Evolutionary conservation across 805 yeast species (phyloP).

Genomic region (Hanseniaspora clermontiae): DNA sequence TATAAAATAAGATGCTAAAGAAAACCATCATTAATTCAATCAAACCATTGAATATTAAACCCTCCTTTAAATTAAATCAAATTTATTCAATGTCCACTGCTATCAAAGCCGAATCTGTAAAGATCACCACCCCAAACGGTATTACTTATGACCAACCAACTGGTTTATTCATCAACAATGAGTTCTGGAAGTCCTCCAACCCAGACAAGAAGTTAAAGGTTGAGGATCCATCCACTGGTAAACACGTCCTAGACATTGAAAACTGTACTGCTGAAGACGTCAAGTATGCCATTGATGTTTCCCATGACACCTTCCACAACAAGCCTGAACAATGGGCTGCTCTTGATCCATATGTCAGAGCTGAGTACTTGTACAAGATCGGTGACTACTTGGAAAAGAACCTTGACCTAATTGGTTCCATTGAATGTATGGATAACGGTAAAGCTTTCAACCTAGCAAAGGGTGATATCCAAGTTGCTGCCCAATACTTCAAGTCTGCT

Average conservation of each 20-base stretch:
- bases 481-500: constrained; percentile 57
- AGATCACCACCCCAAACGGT: constrained; percentile 54
- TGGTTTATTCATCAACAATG: constrained; percentile 80
- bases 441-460: constrained; percentile 53
- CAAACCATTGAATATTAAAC: background rate
- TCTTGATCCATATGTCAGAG: constrained; percentile 45
- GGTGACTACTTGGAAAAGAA: constrained; percentile 60
- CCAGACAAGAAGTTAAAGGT: constrained; percentile 45
- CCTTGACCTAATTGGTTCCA: constrained; percentile 48
- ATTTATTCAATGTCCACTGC: constrained; percentile 12
- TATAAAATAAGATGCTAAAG: background rate
- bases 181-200: constrained; percentile 44
- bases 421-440: constrained; percentile 70
- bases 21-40: constrained; percentile 1
- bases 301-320: constrained; percentile 11
- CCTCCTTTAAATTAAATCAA: background rate
- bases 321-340: constrained; percentile 50
- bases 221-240: constrained; percentile 52
- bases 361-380: constrained; percentile 40
- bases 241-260: constrained; percentile 43
- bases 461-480: constrained; percentile 55
- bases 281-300: constrained; percentile 51
- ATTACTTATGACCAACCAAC: constrained; percentile 62
- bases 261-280: constrained; percentile 53
- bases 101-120: constrained; percentile 26